These are phyloP conservation scores for Pseudonitzschia multistriata DNA, from an alignment of 108 stramenopile genomes.

Conservation along the genomic window DNA sequence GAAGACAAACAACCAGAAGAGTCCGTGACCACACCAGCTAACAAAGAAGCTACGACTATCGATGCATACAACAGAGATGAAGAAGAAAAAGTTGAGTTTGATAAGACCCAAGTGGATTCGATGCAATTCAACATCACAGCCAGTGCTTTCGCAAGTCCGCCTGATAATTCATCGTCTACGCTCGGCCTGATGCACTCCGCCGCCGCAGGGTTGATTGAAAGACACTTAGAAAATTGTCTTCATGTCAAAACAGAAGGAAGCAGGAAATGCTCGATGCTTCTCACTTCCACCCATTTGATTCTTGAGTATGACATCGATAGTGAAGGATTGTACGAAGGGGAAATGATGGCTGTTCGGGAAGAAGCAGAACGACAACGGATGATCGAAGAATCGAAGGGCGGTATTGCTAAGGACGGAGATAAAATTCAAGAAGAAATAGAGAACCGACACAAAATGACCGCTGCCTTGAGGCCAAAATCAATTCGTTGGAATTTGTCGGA, in stretches of 20 bases:
- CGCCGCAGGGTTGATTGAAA: constrained; percentile 67
- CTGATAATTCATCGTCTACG: constrained; percentile 56
- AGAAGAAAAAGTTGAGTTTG: constrained; percentile 9
- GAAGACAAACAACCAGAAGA: background rate
- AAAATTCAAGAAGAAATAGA: constrained; percentile 52
- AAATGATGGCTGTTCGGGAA: constrained; percentile 60
- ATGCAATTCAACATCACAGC: constrained; percentile 46
- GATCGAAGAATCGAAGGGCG: constrained; percentile 42
- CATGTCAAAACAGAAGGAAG: constrained; percentile 80
- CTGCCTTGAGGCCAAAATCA: constrained; percentile 80
- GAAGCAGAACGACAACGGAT: constrained; percentile 53
- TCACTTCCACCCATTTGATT: constrained; percentile 83
- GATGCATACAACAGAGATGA: constrained; percentile 15
- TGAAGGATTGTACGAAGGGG: constrained; percentile 77
- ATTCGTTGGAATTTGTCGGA: constrained; percentile 88
- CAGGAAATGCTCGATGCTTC: constrained; percentile 67
- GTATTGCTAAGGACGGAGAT: constrained; percentile 32
- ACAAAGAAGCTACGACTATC: constrained; percentile 11
- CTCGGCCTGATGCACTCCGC: constrained; percentile 74
- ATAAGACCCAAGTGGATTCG: constrained; percentile 29
- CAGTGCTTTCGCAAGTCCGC: constrained; percentile 49
- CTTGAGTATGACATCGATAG: constrained; percentile 78
- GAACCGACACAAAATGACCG: constrained; percentile 39
- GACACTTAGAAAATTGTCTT: constrained; percentile 77
- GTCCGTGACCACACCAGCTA: background rate